phyloP scores from a whole-genome alignment of 345 rosid species.

The Sonneratia alba region DNA sequence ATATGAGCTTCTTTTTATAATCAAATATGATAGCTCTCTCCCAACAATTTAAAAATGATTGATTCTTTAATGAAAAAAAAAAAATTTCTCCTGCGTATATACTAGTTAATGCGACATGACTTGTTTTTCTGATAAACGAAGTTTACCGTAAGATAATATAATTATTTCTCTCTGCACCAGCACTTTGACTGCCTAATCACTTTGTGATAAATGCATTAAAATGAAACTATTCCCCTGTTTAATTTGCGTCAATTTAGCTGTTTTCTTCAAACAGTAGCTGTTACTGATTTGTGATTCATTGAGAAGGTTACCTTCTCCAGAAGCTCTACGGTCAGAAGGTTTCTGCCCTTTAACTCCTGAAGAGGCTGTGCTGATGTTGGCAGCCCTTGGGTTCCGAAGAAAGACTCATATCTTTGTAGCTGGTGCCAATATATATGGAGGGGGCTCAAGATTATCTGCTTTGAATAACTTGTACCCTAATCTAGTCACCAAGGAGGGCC shows the following conservation, averaged over 20 bases:
- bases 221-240: neutral
- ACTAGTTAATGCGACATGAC: neutral
- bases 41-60: neutral
- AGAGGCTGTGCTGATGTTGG: constrained; percentile 90
- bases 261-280: neutral
- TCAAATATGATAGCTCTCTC: neutral
- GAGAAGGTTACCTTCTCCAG: constrained; percentile 70
- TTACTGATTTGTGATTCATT: constrained; percentile 1
- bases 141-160: neutral
- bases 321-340: constrained; percentile 67
- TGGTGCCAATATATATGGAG: constrained; percentile 85
- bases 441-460: constrained; percentile 50
- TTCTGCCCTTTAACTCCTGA: constrained; percentile 89
- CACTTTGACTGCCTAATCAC: neutral
- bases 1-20: neutral
- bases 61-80: neutral
- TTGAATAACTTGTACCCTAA: constrained; percentile 76
- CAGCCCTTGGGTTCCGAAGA: constrained; percentile 84
- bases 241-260: neutral
- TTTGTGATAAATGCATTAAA: neutral
- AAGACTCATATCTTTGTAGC: constrained; percentile 75
- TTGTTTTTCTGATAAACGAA: neutral
- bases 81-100: neutral
- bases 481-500: constrained; percentile 79
- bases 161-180: neutral